Evolutionary conservation across 495 filamentous ascomycete genomes (phyloP).

Genomic region (Tuber aestivum): DNA sequence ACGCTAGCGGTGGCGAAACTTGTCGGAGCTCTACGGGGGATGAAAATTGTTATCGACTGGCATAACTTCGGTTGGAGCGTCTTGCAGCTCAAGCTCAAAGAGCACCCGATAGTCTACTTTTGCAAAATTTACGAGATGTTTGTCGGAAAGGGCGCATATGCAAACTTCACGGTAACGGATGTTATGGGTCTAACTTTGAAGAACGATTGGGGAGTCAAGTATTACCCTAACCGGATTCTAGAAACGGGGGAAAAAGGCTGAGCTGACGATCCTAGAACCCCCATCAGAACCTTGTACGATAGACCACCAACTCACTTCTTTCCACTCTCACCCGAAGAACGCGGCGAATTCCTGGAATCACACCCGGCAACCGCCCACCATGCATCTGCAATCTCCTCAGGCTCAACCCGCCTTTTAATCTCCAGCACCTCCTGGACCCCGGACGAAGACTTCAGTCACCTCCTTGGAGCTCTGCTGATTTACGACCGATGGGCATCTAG

Average conservation of each 20-base stretch:
- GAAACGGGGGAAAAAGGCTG: conserved; percentile 41
- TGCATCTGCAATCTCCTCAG: conserved; percentile 52
- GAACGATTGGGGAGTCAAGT: conserved; percentile 42
- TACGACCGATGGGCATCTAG: conserved; percentile 56
- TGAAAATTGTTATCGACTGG: conserved; percentile 87
- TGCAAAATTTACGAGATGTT: conserved; percentile 69
- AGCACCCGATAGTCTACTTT: conserved; percentile 69
- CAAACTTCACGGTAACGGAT: conserved; percentile 79
- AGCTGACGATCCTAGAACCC: conserved; percentile 41
- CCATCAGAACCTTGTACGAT: conserved; percentile 76
- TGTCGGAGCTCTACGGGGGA: conserved; percentile 70
- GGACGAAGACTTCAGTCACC: conserved; percentile 86
- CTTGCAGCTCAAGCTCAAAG: conserved; percentile 58
- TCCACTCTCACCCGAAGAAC: conserved; percentile 54
- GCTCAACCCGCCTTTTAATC: conserved; percentile 62
- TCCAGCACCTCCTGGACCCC: conserved; percentile 95
- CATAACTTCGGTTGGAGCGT: conserved; percentile 99
- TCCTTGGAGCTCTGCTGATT: conserved; percentile 72
- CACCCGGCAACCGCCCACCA: conserved; percentile 56
- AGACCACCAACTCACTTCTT: conserved; percentile 76
- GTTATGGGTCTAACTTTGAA: conserved; percentile 75
- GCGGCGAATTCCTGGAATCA: conserved; percentile 55
- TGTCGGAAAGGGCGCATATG: conserved; percentile 61
- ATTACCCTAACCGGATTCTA: background rate
- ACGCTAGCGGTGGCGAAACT: conserved; percentile 69